Base-by-base conservation (phyloP, 164 flowering plant genomes). In the Chloranthus sessilifolius region DNA sequence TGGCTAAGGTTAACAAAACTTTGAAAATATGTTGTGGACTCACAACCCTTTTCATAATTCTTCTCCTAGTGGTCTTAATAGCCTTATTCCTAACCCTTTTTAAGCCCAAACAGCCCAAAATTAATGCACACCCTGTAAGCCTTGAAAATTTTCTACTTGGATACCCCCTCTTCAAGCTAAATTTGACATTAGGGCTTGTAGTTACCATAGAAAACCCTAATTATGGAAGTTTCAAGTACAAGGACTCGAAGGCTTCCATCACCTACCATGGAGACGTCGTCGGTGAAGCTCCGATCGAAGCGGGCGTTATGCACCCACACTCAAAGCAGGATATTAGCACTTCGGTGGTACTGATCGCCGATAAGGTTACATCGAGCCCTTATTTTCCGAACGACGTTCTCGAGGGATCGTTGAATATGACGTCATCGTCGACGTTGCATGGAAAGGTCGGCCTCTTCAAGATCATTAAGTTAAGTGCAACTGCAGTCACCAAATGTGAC, bases 221-320 rank as follows among this genome's bases (percentile, higher is more conserved):
- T 37, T 75, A 71, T 25, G 79, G 72, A 30, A 47, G 74, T 26
- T 75, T 73, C 62, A 58, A 55, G 30, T 69, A 63, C 44, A 3
- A 58, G 15, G 19, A 59, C 15, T 38, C 64, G 2, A 64, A 60
- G 1, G 48, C 74, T 34, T 43, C 55, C 25, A 25, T 72, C 16
- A 36, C 19, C 37, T 75, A 79, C 45, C 62, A 34, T 1, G 79
- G 71, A 2, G 33, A 27, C 0, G 5, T 51, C 3, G 70, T 70
- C 0, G 81, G 65, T 2, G 72, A 71, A 39, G 72, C 73, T 11
- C 60, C 57, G 4, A 56, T 75, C 1, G 36, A 8, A 11, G 46
- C 31, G 0, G 75, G 58, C 40, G 43, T 10, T 2, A 60, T 76
- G 14, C 66, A 66, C 0, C 60, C 77, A 0, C 65, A 65, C 6